A percentile compares a stretch with the other conserved stretches of the same genome.
Conservation (phyloP, 2,329 filamentous ascomycete genomes). For the Beauveria asiatica region DNA sequence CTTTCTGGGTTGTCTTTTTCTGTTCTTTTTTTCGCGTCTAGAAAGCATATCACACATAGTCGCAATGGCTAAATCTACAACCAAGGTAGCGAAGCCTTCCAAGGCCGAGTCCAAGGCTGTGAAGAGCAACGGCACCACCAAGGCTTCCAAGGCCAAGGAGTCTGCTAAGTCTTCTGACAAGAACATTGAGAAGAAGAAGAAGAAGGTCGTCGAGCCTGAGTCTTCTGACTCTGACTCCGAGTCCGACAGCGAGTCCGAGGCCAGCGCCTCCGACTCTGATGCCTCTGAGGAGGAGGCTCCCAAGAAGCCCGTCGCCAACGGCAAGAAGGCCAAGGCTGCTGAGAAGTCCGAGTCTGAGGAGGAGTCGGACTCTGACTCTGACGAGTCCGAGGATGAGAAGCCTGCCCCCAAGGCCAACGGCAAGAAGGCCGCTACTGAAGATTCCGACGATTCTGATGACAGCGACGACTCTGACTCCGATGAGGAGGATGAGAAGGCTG, state of each 20-base stretch:
- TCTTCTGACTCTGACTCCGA: conserved; percentile 23
- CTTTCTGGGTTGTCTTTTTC: conserved; percentile 13
- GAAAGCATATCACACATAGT: conserved; percentile 17
- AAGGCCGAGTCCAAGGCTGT: conserved; percentile 47
- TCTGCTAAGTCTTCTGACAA: conserved; percentile 53
- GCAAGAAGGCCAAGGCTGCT: conserved; percentile 23
- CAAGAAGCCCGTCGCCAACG: conserved; percentile 27
- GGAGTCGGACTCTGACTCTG: conserved; percentile 22
- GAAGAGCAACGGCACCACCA: conserved; percentile 60
- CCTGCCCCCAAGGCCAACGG: conserved; percentile 21
- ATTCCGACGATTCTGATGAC: conserved; percentile 30
- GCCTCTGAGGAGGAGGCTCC: conserved; percentile 25
- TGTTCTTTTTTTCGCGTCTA: conserved; percentile 12
- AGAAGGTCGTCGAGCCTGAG: conserved; percentile 36
- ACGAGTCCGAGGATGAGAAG: conserved; percentile 32
- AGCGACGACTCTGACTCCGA: conserved; percentile 24
- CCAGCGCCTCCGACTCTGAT: conserved; percentile 25
- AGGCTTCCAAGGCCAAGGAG: conserved; percentile 61
- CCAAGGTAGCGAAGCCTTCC: conserved; percentile 43
- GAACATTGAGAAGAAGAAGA: conserved; percentile 39
- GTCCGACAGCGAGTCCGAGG: conserved; percentile 24
- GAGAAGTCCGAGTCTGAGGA: conserved; percentile 15
- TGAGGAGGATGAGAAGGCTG: conserved; percentile 27
- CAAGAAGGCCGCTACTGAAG: conserved; percentile 21
- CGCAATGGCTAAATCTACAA: conserved; percentile 60